Percentiles rank a stretch among this genome's conserved stretches.
Evolutionary conservation across 2,329 filamentous ascomycete species (phyloP).

Genomic region (Fonsecaea monophora): DNA sequence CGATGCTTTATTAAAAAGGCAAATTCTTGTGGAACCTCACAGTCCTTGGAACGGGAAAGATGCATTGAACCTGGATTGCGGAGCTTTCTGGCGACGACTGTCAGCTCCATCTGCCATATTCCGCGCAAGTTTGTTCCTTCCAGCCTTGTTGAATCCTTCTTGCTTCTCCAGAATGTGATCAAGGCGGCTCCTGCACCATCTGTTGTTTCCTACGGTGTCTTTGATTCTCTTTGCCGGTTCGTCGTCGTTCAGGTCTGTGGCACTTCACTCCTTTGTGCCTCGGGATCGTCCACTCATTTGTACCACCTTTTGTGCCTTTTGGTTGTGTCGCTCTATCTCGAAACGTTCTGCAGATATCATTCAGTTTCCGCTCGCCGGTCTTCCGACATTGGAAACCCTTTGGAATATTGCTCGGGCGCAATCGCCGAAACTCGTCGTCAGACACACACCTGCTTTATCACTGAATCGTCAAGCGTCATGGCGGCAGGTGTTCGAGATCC

Average conservation of each 20-base stretch:
- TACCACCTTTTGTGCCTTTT: conserved; percentile 7
- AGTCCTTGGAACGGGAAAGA: not conserved
- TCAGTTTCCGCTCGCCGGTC: conserved; percentile 16
- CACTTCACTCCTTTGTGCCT: conserved; percentile 40
- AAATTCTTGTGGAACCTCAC: conserved; percentile 19
- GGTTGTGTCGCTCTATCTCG: conserved; percentile 11
- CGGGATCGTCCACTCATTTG: conserved; percentile 40
- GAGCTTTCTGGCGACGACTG: not conserved
- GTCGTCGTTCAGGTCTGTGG: conserved; percentile 35
- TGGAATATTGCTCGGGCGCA: conserved; percentile 8
- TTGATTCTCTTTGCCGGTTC: not conserved
- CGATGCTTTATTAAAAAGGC: conserved; percentile 1
- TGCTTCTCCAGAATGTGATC: conserved; percentile 25
- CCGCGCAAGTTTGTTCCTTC: conserved; percentile 14
- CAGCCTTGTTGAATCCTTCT: conserved; percentile 15
- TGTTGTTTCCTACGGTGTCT: not conserved
- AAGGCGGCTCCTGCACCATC: conserved; percentile 23
- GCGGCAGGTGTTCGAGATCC: conserved; percentile 62
- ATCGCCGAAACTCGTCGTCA: not conserved
- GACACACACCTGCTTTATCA: not conserved
- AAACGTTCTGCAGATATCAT: conserved; percentile 17
- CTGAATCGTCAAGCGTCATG: conserved; percentile 45
- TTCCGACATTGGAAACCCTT: conserved; percentile 15
- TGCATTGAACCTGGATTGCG: conserved; percentile 2
- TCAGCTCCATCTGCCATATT: conserved; percentile 10